Percentiles rank a stretch among this genome's conserved stretches.
Evolutionary conservation across 2,329 filamentous ascomycete genomes (phyloP).

Genomic region (Cladosporium cucumerinum): DNA sequence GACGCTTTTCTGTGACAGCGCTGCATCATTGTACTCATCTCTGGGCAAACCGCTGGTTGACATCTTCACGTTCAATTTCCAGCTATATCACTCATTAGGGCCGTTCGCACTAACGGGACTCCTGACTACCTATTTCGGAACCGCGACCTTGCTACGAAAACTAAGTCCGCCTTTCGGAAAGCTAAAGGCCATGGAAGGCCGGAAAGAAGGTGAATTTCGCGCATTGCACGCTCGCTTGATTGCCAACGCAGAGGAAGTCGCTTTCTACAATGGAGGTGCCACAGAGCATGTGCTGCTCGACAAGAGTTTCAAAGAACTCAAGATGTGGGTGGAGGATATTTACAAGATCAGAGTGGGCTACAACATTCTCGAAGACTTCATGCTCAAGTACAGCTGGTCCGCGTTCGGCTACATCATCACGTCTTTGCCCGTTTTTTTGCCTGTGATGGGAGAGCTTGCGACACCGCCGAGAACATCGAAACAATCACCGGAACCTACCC

Average conservation of each 20-base stretch:
- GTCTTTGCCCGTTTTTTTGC: conserved; percentile 88
- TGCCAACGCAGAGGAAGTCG: conserved; percentile 95
- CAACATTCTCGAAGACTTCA: conserved; percentile 98
- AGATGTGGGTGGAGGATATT: conserved; percentile 96
- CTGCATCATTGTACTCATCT: conserved; percentile 90
- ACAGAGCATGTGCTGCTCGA: conserved; percentile 93
- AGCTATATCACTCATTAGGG: conserved; percentile 86
- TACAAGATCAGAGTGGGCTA: conserved; percentile 97
- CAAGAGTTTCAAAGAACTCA: conserved; percentile 86
- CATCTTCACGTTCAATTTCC: conserved; percentile 95
- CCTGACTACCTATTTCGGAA: conserved; percentile 89
- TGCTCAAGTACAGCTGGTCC: conserved; percentile 98
- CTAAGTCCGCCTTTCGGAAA: conserved; percentile 96
- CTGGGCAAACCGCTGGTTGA: conserved; percentile 98
- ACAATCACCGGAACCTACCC: conserved; percentile 21
- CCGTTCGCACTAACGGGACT: conserved; percentile 83
- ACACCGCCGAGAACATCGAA: conserved; percentile 25
- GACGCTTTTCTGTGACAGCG: conserved; percentile 89
- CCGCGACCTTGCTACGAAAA: conserved; percentile 81
- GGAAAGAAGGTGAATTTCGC: conserved; percentile 92
- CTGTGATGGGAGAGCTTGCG: conserved; percentile 84
- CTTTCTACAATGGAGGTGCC: conserved; percentile 92
- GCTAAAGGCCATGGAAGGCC: conserved; percentile 90
- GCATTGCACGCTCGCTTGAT: conserved; percentile 87
- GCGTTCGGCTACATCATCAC: conserved; percentile 94